These are phyloP conservation scores for Paratinospora sagittata DNA, from an alignment of 164 flowering plant genomes.

Conservation along the genomic window DNA sequence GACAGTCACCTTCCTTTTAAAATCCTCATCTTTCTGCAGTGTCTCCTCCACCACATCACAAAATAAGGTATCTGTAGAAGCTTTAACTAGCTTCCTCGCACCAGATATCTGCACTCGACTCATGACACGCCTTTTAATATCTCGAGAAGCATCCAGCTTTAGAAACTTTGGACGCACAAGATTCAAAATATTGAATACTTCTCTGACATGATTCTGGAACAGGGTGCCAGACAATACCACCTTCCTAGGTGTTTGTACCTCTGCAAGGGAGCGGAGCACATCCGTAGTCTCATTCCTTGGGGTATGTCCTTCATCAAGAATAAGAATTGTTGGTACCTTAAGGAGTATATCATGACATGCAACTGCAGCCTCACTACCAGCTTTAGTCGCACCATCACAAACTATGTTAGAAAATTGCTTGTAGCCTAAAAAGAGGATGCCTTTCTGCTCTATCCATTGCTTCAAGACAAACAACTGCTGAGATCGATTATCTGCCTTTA, in stretches of 20 bases:
- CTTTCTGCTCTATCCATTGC: slow-evolving; percentile 56
- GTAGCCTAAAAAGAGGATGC: slow-evolving; percentile 75
- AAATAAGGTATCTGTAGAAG: slow-evolving; percentile 36
- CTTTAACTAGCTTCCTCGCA: slow-evolving; percentile 36
- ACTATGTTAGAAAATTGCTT: slow-evolving; percentile 74
- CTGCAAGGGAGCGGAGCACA: slow-evolving; percentile 54
- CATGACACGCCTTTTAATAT: slow-evolving; percentile 50
- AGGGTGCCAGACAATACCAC: slow-evolving; percentile 94
- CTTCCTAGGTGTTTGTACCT: slow-evolving; percentile 64
- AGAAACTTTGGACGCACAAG: slow-evolving; percentile 84
- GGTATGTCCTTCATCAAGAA: slow-evolving; percentile 92
- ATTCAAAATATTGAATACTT: slow-evolving; percentile 80
- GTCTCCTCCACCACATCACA: slow-evolving; percentile 73
- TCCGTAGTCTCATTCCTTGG: slow-evolving; percentile 77
- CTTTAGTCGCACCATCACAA: slow-evolving; percentile 36
- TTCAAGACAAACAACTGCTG: slow-evolving; percentile 66
- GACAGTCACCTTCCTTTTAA: slow-evolving; percentile 55
- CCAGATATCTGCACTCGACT: slow-evolving; percentile 44
- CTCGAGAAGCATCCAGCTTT: slow-evolving; percentile 38
- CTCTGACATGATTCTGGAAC: slow-evolving; percentile 90
- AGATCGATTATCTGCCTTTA: slow-evolving; percentile 57
- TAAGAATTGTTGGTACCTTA: slow-evolving; percentile 61
- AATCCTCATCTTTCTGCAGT: slow-evolving; percentile 46
- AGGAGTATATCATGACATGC: slow-evolving; percentile 62
- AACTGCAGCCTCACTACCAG: slow-evolving; percentile 19